Evolutionary conservation across 2,329 filamentous ascomycete genomes (phyloP).

Genomic region (Teratosphaeriaceae sp.): DNA sequence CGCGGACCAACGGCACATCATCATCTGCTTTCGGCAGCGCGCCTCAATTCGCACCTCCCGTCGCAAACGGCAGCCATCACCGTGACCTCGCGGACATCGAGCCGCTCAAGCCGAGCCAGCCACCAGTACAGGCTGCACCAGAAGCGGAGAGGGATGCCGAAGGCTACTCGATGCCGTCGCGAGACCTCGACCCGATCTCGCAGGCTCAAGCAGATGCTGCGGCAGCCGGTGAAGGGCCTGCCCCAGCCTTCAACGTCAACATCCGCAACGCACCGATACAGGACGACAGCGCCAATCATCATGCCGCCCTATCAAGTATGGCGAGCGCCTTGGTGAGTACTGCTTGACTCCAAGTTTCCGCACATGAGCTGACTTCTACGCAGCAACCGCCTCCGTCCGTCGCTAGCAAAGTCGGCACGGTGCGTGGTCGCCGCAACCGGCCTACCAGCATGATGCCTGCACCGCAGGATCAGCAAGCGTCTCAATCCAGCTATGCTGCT

Average conservation of each 20-base stretch:
- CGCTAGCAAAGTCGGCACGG: conserved; percentile 53
- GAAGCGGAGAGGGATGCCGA: conserved; percentile 59
- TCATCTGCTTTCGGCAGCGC: conserved; percentile 4
- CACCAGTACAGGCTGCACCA: conserved; percentile 5
- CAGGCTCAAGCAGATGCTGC: conserved; percentile 64
- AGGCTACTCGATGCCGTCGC: conserved; percentile 66
- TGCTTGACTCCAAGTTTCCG: neutral
- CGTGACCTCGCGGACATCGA: conserved; percentile 28
- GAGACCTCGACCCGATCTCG: conserved; percentile 54
- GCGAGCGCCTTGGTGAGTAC: conserved; percentile 58
- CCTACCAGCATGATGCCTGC: conserved; percentile 64
- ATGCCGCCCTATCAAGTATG: conserved; percentile 68
- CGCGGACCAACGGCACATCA: conserved; percentile 20
- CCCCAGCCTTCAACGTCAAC: conserved; percentile 67
- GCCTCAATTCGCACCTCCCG: conserved; percentile 8
- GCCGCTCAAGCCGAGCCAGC: conserved; percentile 20
- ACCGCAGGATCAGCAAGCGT: neutral
- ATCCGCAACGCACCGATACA: conserved; percentile 72
- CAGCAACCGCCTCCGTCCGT: conserved; percentile 52
- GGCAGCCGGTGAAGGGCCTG: conserved; percentile 45
- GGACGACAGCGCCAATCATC: conserved; percentile 63
- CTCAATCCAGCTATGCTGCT: neutral
- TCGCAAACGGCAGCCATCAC: conserved; percentile 28
- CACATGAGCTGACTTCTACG: conserved; percentile 23
- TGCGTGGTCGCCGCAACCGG: conserved; percentile 83